Evolutionary conservation across 1,284 basidiomycete species (phyloP).

Genomic region (Rhodotorula sp.): DNA sequence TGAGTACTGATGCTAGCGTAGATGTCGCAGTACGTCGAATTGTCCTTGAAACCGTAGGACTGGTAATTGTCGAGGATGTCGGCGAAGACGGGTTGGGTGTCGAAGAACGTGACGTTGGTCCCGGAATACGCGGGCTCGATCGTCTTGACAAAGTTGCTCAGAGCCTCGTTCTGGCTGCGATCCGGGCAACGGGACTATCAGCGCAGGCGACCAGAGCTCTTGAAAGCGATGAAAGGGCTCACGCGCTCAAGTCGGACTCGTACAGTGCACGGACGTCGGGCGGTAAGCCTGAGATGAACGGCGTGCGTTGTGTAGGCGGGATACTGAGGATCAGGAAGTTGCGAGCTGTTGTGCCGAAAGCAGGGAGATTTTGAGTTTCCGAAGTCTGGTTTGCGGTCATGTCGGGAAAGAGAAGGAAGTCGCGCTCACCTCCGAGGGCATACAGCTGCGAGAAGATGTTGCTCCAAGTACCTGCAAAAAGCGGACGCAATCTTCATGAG

Average conservation of each 20-base stretch:
- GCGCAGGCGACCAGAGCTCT: too few relatives aligned
- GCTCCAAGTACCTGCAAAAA: not conserved
- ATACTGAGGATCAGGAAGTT: conserved; percentile 27
- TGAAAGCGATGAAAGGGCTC: not conserved
- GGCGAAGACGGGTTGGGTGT: conserved; percentile 22
- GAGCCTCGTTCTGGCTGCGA: conserved; percentile 7
- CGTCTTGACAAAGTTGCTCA: not conserved
- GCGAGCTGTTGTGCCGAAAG: not conserved
- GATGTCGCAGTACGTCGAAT: conserved; percentile 3
- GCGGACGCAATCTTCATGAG: not conserved
- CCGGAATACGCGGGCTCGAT: conserved; percentile 1
- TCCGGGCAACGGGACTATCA: not conserved
- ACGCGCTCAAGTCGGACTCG: conserved; percentile 1
- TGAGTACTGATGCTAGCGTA: conserved; percentile 2
- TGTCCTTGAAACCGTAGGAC: conserved; percentile 21
- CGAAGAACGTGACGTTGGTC: conserved; percentile 9
- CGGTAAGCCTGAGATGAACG: not conserved
- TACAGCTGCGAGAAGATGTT: not conserved
- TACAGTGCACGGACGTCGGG: not conserved
- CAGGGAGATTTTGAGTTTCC: too few relatives aligned
- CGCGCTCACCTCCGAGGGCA: not conserved
- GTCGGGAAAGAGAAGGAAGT: too few relatives aligned
- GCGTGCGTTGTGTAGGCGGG: conserved; percentile 14
- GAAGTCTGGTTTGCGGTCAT: not conserved
- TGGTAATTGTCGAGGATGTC: conserved; percentile 12